Conservation (phyloP, 805 yeast species). For the Ogataea salicorniae region DNA sequence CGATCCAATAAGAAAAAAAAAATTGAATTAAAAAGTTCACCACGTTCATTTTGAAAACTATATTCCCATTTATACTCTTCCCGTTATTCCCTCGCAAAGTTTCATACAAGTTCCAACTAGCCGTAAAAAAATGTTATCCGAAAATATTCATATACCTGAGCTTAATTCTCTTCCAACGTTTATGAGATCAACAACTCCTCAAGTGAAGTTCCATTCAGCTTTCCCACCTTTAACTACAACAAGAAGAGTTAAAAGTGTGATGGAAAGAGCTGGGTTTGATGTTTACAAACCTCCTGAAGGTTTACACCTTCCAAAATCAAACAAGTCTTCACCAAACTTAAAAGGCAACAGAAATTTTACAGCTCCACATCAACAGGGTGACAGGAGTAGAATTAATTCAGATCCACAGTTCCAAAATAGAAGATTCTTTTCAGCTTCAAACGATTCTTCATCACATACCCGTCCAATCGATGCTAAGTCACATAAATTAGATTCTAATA, state of each 20-base stretch:
- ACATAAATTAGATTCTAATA: background rate
- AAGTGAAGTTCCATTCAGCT: slow-evolving; percentile 41
- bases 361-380: slow-evolving; percentile 13
- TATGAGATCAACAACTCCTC: slow-evolving; percentile 27
- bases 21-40: too few species aligned
- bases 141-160: slow-evolving; percentile 16
- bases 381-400: slow-evolving; percentile 6
- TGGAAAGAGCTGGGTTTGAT: slow-evolving; percentile 82
- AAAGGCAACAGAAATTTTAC: slow-evolving; percentile 17
- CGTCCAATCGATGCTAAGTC: slow-evolving; percentile 4
- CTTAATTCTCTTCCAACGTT: slow-evolving; percentile 29
- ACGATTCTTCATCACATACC: slow-evolving; percentile 3
- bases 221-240: slow-evolving; percentile 69
- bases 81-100: too few species aligned
- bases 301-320: slow-evolving; percentile 1
- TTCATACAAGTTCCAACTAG: too few species aligned
- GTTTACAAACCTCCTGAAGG: slow-evolving; percentile 35
- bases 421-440: slow-evolving; percentile 7
- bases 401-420: slow-evolving; percentile 10
- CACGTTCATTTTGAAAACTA: too few species aligned
- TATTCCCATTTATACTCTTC: too few species aligned
- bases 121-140: slow-evolving; percentile 7
- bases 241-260: slow-evolving; percentile 60
- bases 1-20: too few species aligned
- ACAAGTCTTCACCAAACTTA: slow-evolving; percentile 11